Percentiles rank a stretch among this genome's conserved stretches.
These are phyloP conservation scores for Pichia exigua DNA, from an alignment of 805 yeast species.

Conservation along the genomic window DNA sequence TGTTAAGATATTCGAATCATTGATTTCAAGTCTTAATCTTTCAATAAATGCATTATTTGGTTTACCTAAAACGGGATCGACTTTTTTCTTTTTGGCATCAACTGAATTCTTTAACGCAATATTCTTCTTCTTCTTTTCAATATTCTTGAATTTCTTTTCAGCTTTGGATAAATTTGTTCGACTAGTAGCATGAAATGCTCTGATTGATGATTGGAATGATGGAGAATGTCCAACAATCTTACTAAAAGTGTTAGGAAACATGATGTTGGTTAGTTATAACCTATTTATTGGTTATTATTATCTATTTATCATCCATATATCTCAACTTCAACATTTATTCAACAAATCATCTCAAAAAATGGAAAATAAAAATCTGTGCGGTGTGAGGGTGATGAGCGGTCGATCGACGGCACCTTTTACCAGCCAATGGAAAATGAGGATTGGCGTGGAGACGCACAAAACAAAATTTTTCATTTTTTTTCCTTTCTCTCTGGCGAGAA, in stretches of 20 bases:
- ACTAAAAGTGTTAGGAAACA: neutral
- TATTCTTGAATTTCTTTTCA: constrained; percentile 10
- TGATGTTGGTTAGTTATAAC: neutral
- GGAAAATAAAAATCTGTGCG: neutral
- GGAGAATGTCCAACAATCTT: neutral
- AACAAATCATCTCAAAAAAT: neutral
- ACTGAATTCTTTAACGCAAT: constrained; percentile 19
- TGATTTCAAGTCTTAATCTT: constrained; percentile 57
- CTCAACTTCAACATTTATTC: neutral
- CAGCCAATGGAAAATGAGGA: neutral
- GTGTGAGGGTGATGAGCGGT: constrained; percentile 6
- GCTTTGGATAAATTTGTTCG: constrained; percentile 10
- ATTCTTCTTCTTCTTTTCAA: constrained; percentile 24
- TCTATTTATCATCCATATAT: neutral
- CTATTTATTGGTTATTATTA: neutral
- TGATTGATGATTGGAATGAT: neutral
- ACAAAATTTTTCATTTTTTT: neutral
- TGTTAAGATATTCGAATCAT: constrained; percentile 58
- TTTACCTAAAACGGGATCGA: constrained; percentile 84
- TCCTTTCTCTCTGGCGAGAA: no score
- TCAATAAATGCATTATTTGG: constrained; percentile 56
- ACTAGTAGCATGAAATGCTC: constrained; percentile 5
- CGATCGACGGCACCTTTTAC: constrained; percentile 1
- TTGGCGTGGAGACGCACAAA: constrained; percentile 4
- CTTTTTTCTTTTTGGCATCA: constrained; percentile 26